Base-by-base conservation (phyloP, 257 asterid genomes). In the Coffea eugenioides region DNA sequence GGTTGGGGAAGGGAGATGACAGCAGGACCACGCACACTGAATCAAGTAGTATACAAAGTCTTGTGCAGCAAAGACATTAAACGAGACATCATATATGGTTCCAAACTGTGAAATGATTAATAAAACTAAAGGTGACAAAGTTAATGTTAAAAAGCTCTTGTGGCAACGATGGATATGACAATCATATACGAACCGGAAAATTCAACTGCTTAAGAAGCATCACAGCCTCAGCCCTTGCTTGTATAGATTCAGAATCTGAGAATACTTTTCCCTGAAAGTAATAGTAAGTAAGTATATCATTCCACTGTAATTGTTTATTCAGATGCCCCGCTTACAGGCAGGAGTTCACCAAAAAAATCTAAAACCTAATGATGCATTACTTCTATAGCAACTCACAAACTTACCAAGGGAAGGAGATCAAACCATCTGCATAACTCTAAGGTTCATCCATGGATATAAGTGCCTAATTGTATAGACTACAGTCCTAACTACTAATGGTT, bases 151-250 rank as follows among this genome's bases (percentile, higher is more conserved):
- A 20, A 41, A 56, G 34, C 25, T 36, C 68, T 43, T 74, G 57
- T 54, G 34, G 20, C 64, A 6, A 73, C 27, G 57, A 81, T 78
- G 82, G 61, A 73, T 71, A 83, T 75, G 84, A 36, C 48, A 69
- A 27, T 62, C 79, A 68, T 73, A 73, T 80, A 86, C 97, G 68
- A 20, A 96, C 99, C 85, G 96, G 98, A 83, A 94, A 91, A 84
- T 94, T 90, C 95, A 96, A 88, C 91, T 89, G 91, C 97, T 96
- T 92, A 78, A 96, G 97, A 86, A 94, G 98, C 97, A 96, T 88
- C 86, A 96, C 97, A 85, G 98, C 98, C 90, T 94, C 97, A 34
- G 99, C 98, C 85, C 98, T 92, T 76, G 96, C 90, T 94, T 96
- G 98, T 80, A 94, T 96, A 81, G 99, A 96, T 82, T 96, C 99